Base-by-base conservation (phyloP, 2,329 filamentous ascomycete species). In the Arthrobotrys iridis region DNA sequence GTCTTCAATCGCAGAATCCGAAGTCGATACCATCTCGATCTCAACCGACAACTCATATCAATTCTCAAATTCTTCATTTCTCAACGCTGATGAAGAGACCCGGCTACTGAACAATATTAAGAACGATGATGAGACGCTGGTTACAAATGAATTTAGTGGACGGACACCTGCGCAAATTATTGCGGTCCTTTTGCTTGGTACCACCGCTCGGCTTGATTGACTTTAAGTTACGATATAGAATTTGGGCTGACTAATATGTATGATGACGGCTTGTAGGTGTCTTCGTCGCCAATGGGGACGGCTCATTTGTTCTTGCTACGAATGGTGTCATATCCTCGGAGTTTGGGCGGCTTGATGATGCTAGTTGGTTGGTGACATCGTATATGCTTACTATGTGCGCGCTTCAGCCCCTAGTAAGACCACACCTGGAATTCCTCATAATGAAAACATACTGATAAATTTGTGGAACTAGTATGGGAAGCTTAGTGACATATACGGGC, bases 211-310 rank as follows among this genome's bases (percentile, higher is more conserved):
- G 8, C 6, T 5, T 15, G 8, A n/a, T 15, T 30, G 20, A 4
- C 24, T 30, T 45, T 18, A 10, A 11, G 2, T 24, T 3, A 3
- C 18, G 2, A 13, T 8, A 55, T 33, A 24, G 13, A 15, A 1
- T 8, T 15, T 24, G 26, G 11, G 20, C 45, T 52, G 26, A 50
- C n/a, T 8, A 8, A 18, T 48, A 30, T 2, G 35, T 55, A 7
- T 7, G 8, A 35, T 35, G n/a, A 24, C 10, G n/a, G 6, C 20
- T 71, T 4, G 4, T 57, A 84, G 87, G 87, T 8, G 87, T 90
- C 11, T 91, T 92, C 77, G 86, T 91, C 10, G 86, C 87, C 4
- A 88, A 89, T 64, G 86, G 87, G 13, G 90, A 93, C 79, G 82
- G 83, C 0, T 89, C 88, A 0, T 82, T 92, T 0, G 85, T 92